Conservation (phyloP, 345 rosid genomes). For the Kernera saxatilis region DNA sequence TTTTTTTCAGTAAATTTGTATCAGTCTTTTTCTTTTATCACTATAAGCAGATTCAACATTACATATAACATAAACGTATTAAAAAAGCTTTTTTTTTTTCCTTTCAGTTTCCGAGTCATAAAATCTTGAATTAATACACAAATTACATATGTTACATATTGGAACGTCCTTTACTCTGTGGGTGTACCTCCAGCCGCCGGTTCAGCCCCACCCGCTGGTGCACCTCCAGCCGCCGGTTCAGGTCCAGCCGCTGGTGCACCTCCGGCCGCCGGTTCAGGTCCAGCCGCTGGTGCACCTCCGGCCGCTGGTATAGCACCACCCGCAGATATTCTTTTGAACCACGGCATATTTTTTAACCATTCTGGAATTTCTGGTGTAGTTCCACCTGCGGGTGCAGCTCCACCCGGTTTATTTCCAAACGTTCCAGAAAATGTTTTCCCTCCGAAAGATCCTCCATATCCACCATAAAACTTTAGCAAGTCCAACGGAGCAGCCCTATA, state of each 20-base stretch:
- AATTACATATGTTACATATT: not conserved
- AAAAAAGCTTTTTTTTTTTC: not conserved
- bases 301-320: not conserved
- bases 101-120: not conserved
- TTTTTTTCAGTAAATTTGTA: not conserved
- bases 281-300: not conserved
- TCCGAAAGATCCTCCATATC: conserved; percentile 12
- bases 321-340: not conserved
- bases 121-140: not conserved
- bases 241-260: not conserved
- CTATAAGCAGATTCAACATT: not conserved
- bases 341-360: not conserved
- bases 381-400: not conserved
- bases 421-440: conserved; percentile 15
- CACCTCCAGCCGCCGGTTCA: not conserved
- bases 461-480: not conserved
- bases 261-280: not conserved
- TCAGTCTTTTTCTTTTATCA: not conserved
- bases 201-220: not conserved
- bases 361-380: not conserved
- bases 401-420: not conserved
- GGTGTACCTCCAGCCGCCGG: too few relatives aligned
- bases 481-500: not conserved
- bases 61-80: not conserved
- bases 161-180: not conserved